phyloP scores from a whole-genome alignment of 495 filamentous ascomycete species.

The Aspergillus heteromorphus region DNA sequence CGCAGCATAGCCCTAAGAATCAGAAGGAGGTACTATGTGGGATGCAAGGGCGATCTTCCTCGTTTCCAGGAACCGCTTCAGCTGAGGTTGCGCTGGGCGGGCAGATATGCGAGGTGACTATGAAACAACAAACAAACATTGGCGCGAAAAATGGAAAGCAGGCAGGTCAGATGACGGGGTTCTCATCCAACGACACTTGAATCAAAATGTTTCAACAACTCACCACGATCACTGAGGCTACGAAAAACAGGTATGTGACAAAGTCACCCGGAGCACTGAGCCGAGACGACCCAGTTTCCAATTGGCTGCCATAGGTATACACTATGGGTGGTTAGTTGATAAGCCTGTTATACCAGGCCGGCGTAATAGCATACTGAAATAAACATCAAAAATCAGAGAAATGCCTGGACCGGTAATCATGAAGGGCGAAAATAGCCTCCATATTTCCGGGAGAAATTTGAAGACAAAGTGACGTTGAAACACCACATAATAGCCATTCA shows the following conservation, averaged over 20 bases:
- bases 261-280: conserved; percentile 64
- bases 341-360: conserved; percentile 11
- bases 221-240: conserved; percentile 57
- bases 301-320: conserved; percentile 58
- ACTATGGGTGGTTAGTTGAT: conserved; percentile 46
- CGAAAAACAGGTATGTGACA: conserved; percentile 61
- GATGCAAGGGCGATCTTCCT: conserved; percentile 92
- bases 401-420: conserved; percentile 60
- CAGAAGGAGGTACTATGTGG: conserved; percentile 70
- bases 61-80: conserved; percentile 96
- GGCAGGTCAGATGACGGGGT: no score
- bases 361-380: conserved; percentile 56
- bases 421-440: conserved; percentile 67
- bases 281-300: conserved; percentile 56
- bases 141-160: background rate
- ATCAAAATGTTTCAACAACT: conserved; percentile 28
- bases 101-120: conserved; percentile 83
- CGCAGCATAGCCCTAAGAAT: conserved; percentile 58
- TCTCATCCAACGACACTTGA: no score
- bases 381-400: conserved; percentile 73
- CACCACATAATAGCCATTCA: conserved; percentile 48
- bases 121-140: background rate
- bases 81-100: conserved; percentile 74
- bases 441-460: conserved; percentile 61
- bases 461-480: conserved; percentile 55